Evolutionary conservation across 208 protist genomes (phyloP), one percentile per base, ranked within the genome.

Genomic region (Trypanosoma grayi): DNA sequence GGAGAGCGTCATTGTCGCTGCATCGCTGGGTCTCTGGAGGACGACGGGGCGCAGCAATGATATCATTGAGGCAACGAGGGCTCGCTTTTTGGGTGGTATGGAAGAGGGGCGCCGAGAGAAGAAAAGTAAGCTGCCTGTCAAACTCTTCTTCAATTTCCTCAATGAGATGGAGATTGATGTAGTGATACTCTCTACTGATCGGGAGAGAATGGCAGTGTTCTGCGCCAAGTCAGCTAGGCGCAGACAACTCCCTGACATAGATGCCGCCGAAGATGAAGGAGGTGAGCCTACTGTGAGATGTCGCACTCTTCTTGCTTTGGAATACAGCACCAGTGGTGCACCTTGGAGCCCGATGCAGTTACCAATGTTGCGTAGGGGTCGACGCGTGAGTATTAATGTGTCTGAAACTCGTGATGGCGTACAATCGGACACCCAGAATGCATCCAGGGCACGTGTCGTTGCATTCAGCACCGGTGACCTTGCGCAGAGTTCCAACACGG

Each of bases 21-120:
- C 86, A 20, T 79, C 77, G 37, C 60, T 90, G 30, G 46, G 70
- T 10, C 67, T 93, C 18, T 90, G 81, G 74, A 67, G 70, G 31
- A 84, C 67, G 16, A 70, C 79, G 3, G 40, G 70, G 25, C 75
- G 75, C 20, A 68, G 77, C 68, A 84, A 85, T 47, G 86, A 85
- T 25, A 51, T 93, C 30, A 63, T 83, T 41, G 16, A 47, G 20
- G 75, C 73, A 9, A 50, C 68, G 24, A 36, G 51, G 41, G 5
- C 0, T 2, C 69, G 73, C 63, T 89, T 81, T 52, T 55, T 71
- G 40, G 13, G 56, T 25, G 52, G 59, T 25, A 51, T 75, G 16
- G 60, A 63, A 24, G 58, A 57, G 16, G 44, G 36, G 20, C 58
- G 59, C 13, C 44, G 59, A 2, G n/a, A 33, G 4, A 50, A 60